Percentiles rank a stretch among this genome's conserved stretches.
These are phyloP conservation scores for Hypoxylon crocopeplum DNA, from an alignment of 495 filamentous ascomycete genomes.

Conservation along the genomic window DNA sequence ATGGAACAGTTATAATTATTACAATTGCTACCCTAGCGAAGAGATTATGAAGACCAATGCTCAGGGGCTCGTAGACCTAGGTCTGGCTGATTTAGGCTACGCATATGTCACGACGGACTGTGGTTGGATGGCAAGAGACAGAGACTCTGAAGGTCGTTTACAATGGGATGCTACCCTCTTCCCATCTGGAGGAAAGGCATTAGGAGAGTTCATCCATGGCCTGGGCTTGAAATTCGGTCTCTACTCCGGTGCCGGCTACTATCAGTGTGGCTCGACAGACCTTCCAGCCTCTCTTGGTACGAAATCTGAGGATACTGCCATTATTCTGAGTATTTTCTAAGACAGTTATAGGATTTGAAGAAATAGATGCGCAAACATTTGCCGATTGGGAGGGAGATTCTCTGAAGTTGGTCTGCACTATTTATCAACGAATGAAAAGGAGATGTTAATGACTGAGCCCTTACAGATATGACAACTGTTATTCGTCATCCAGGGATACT, in stretches of 20 bases:
- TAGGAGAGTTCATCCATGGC: constrained; percentile 58
- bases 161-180: constrained; percentile 63
- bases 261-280: constrained; percentile 41
- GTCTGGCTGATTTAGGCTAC: constrained; percentile 59
- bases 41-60: constrained; percentile 58
- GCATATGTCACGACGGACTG: constrained; percentile 64
- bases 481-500: constrained; percentile 51
- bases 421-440: too few relatives aligned
- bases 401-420: constrained; percentile 55
- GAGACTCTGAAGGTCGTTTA: constrained; percentile 53
- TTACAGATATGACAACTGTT: constrained; percentile 62
- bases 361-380: constrained; percentile 56
- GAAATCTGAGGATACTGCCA: neutral
- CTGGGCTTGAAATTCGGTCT: constrained; percentile 61
- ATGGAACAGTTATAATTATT: constrained; percentile 66
- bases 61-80: constrained; percentile 60
- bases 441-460: constrained; percentile 41
- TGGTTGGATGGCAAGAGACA: constrained; percentile 57
- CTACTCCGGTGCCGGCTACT: constrained; percentile 59
- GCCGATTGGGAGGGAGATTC: constrained; percentile 57
- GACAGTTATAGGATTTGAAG: constrained; percentile 49
- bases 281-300: constrained; percentile 39
- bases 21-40: constrained; percentile 57
- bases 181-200: constrained; percentile 55
- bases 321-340: constrained; percentile 4